Percentiles rank a stretch among this genome's conserved stretches.
phyloP scores from a whole-genome alignment of 306 rosid genomes.

The Carpinus fangiana region DNA sequence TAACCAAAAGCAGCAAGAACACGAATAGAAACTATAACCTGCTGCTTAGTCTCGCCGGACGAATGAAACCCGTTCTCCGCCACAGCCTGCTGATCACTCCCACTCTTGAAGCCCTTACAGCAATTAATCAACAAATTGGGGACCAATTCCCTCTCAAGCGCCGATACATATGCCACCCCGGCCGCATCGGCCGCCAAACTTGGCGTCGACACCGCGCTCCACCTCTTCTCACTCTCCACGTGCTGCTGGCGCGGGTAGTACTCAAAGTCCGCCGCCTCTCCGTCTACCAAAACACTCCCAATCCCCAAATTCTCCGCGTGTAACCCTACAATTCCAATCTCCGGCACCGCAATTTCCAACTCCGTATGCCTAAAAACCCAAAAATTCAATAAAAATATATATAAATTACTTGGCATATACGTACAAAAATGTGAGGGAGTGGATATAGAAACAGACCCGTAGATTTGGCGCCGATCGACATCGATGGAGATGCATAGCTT shows the following conservation, averaged over 20 bases:
- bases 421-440: background rate
- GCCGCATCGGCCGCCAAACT: constrained; percentile 83
- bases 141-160: constrained; percentile 68
- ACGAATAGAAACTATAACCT: constrained; percentile 55
- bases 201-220: constrained; percentile 63
- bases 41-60: constrained; percentile 79
- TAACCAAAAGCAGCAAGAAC: background rate
- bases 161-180: constrained; percentile 57
- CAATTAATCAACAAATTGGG: constrained; percentile 88
- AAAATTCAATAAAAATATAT: background rate
- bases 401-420: background rate
- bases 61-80: constrained; percentile 65
- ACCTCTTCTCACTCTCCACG: constrained; percentile 49
- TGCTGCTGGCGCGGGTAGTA: constrained; percentile 67
- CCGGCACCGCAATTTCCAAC: constrained; percentile 86
- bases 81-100: constrained; percentile 42
- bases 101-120: constrained; percentile 68
- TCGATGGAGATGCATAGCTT: constrained; percentile 92
- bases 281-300: constrained; percentile 79
- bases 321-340: constrained; percentile 85
- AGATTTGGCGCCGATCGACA: constrained; percentile 57
- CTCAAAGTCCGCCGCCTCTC: constrained; percentile 82
- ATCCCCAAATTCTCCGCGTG: constrained; percentile 94
- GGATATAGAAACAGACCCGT: constrained; percentile 60
- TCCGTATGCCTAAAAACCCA: constrained; percentile 63